A percentile compares a stretch with the other conserved stretches of the same genome.
Evolutionary conservation across 495 filamentous ascomycete species (phyloP).

Genomic region (Podospora australis): DNA sequence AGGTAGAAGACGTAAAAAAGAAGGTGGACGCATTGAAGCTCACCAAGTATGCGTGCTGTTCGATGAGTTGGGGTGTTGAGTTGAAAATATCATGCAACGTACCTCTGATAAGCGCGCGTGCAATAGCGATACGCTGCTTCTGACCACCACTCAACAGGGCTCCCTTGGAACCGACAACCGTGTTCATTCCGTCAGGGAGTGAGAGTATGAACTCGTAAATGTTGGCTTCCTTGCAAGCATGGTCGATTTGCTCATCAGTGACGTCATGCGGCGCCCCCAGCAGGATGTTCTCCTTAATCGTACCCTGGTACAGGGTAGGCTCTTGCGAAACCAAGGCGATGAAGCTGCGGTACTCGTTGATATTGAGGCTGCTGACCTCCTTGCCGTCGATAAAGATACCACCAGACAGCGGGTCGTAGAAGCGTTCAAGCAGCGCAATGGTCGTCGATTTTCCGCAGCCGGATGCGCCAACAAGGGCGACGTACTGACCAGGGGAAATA

Average conservation of each 20-base stretch:
- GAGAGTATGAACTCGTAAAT: slow-evolving; percentile 61
- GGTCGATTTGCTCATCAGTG: slow-evolving; percentile 48
- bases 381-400: slow-evolving; percentile 51
- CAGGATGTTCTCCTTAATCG: slow-evolving; percentile 56
- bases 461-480: slow-evolving; percentile 64
- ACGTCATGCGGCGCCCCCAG: slow-evolving; percentile 43
- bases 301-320: slow-evolving; percentile 51
- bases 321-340: slow-evolving; percentile 63
- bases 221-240: slow-evolving; percentile 58
- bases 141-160: slow-evolving; percentile 71
- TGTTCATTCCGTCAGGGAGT: slow-evolving; percentile 58
- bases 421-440: slow-evolving; percentile 61
- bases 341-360: slow-evolving; percentile 48
- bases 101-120: slow-evolving; percentile 72
- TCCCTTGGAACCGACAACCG: slow-evolving; percentile 59
- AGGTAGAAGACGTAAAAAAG: too few species aligned
- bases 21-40: too few species aligned
- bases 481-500: slow-evolving; percentile 61
- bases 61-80: too few species aligned
- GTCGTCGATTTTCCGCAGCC: slow-evolving; percentile 74
- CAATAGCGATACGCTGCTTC: slow-evolving; percentile 73
- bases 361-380: slow-evolving; percentile 44
- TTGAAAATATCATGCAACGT: too few species aligned
- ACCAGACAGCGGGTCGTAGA: slow-evolving; percentile 58
- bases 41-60: too few species aligned